These are phyloP conservation scores for Epichloe sp. DNA, from an alignment of 2,329 filamentous ascomycete genomes.

Conservation along the genomic window DNA sequence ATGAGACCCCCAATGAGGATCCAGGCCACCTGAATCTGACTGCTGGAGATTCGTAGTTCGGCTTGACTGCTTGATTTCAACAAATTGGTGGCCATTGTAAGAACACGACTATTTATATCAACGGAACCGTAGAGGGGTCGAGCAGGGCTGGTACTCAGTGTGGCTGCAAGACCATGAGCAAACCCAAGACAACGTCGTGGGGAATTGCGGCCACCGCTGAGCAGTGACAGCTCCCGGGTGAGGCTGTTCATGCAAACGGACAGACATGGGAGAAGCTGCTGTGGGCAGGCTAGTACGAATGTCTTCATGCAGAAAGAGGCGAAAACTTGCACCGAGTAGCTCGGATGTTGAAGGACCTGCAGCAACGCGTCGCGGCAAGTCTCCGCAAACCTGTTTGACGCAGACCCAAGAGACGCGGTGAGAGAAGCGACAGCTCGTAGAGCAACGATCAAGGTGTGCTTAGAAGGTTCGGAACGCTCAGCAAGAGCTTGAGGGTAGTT, in stretches of 20 bases:
- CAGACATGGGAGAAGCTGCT: constrained; percentile 79
- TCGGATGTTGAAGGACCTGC: constrained; percentile 85
- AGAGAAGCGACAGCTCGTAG: constrained; percentile 70
- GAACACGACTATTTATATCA: constrained; percentile 83
- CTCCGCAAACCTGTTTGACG: constrained; percentile 67
- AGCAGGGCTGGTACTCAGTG: constrained; percentile 76
- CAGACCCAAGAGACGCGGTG: constrained; percentile 69
- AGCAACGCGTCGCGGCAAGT: constrained; percentile 73
- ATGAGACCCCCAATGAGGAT: constrained; percentile 92
- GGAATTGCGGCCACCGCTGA: constrained; percentile 63
- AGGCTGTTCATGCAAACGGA: constrained; percentile 96
- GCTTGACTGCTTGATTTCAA: constrained; percentile 87
- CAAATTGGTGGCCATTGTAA: constrained; percentile 81
- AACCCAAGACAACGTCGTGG: constrained; percentile 78
- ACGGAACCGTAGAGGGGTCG: constrained; percentile 90
- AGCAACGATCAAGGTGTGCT: constrained; percentile 68
- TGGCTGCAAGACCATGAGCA: constrained; percentile 80
- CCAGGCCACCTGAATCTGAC: constrained; percentile 96
- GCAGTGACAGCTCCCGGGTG: constrained; percentile 67
- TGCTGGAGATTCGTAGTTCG: constrained; percentile 80
- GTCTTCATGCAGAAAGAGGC: constrained; percentile 74
- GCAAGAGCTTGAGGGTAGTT: constrained; percentile 86
- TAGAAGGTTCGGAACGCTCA: constrained; percentile 77
- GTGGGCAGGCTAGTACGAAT: constrained; percentile 81
- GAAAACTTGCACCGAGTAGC: constrained; percentile 89